A percentile compares a stretch with the other conserved stretches of the same genome.
These are phyloP conservation scores for Termitomyces sp. DNA, from an alignment of 768 basidiomycete genomes.

Conservation along the genomic window DNA sequence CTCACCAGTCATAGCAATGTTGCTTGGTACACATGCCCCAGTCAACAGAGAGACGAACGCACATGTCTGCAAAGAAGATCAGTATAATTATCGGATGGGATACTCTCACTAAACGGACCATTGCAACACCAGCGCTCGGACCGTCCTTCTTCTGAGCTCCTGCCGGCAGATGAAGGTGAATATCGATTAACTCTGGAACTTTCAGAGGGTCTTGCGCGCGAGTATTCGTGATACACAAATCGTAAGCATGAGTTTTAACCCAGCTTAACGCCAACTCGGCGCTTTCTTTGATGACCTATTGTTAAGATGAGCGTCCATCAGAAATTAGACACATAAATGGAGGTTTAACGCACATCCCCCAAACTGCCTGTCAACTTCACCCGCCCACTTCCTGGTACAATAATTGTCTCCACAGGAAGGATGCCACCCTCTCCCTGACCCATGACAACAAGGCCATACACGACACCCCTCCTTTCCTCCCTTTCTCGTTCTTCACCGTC, in stretches of 20 bases:
- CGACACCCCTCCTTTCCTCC: constrained; percentile 69
- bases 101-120: constrained; percentile 41
- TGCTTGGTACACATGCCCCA: constrained; percentile 63
- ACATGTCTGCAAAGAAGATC: constrained; percentile 47
- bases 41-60: constrained; percentile 85
- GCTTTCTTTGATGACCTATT: constrained; percentile 83
- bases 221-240: constrained; percentile 67
- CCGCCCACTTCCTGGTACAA: constrained; percentile 68
- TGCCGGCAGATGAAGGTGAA: constrained; percentile 85
- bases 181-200: constrained; percentile 64
- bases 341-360: constrained; percentile 52
- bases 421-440: constrained; percentile 85
- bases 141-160: constrained; percentile 95
- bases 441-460: constrained; percentile 85
- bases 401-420: constrained; percentile 78
- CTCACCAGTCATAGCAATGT: constrained; percentile 90
- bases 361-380: constrained; percentile 79
- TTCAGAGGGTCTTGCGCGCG: constrained; percentile 72
- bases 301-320: not conserved
- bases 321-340: not conserved
- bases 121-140: constrained; percentile 85
- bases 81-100: not conserved
- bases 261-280: constrained; percentile 88
- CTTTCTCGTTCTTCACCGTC: constrained; percentile 76
- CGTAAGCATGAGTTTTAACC: constrained; percentile 84